These are phyloP conservation scores for Kwoniella dejecticola DNA, from an alignment of 768 basidiomycete genomes.

Conservation along the genomic window DNA sequence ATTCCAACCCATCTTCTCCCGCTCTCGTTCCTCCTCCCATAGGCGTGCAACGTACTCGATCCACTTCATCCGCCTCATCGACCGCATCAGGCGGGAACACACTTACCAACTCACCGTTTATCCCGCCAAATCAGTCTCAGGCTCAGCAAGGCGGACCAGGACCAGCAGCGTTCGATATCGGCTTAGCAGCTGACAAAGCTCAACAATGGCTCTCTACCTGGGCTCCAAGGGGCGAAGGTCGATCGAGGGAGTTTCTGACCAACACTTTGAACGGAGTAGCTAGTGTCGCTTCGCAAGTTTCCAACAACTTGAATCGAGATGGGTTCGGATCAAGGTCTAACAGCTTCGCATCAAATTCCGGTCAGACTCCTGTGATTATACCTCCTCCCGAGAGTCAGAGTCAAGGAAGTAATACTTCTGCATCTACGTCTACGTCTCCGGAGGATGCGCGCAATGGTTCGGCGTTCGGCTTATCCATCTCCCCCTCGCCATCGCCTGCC, in stretches of 20 bases:
- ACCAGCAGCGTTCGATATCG: constrained; percentile 22
- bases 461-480: constrained; percentile 3
- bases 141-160: constrained; percentile 2
- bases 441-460: not conserved
- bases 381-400: not conserved
- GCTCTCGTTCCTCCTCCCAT: constrained; percentile 22
- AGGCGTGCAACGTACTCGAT: constrained; percentile 29
- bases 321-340: constrained; percentile 18
- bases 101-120: not conserved
- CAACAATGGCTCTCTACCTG: constrained; percentile 46
- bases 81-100: constrained; percentile 1
- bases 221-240: constrained; percentile 48
- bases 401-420: constrained; percentile 4
- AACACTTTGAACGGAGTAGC: constrained; percentile 45
- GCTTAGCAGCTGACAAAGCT: constrained; percentile 35
- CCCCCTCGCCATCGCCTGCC: not conserved
- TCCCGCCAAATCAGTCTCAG: not conserved
- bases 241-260: constrained; percentile 37
- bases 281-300: constrained; percentile 42
- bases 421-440: constrained; percentile 7
- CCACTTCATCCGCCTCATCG: constrained; percentile 30
- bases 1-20: constrained; percentile 13
- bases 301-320: constrained; percentile 27
- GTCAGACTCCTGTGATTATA: not conserved
- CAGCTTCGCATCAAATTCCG: constrained; percentile 10